Evolutionary conservation across 345 rosid genomes (phyloP).

Genomic region (Capsella bursapastoris): DNA sequence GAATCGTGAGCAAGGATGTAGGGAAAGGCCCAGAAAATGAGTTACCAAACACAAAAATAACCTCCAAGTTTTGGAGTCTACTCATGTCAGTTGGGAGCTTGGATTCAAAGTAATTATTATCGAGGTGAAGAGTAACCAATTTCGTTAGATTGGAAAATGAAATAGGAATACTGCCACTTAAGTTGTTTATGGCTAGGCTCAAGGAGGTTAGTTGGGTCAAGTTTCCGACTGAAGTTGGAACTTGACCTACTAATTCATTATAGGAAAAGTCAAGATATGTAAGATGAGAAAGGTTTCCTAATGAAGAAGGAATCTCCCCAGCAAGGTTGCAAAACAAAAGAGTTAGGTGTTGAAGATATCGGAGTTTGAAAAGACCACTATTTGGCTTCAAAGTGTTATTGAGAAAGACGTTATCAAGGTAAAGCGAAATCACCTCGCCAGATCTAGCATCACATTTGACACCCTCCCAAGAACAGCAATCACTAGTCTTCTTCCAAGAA

Average conservation of each 20-base stretch:
- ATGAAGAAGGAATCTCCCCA: conserved; percentile 1
- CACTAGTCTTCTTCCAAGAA: conserved; percentile 12
- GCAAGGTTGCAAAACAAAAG: too few relatives aligned
- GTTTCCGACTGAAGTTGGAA: conserved; percentile 2
- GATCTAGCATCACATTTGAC: not conserved
- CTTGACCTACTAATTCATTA: not conserved
- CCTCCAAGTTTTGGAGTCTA: not conserved
- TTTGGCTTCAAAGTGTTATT: conserved; percentile 4
- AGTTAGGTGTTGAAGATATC: not conserved
- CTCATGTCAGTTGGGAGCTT: not conserved
- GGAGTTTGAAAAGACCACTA: conserved; percentile 21
- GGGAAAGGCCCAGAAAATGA: conserved; percentile 10
- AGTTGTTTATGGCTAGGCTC: not conserved
- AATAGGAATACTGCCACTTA: not conserved
- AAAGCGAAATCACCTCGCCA: conserved; percentile 14
- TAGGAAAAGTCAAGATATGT: not conserved
- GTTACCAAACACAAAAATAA: not conserved
- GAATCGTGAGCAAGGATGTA: not conserved
- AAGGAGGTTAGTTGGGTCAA: not conserved
- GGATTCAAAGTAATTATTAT: not conserved
- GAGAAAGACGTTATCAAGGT: not conserved
- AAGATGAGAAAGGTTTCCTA: conserved; percentile 24
- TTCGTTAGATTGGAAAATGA: not conserved
- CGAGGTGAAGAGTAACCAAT: not conserved
- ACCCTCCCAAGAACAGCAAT: conserved; percentile 24